A percentile compares a stretch with the other conserved stretches of the same genome.
These are phyloP conservation scores for Colletotrichum sidae DNA, from an alignment of 2,329 filamentous ascomycete species.

Conservation along the genomic window DNA sequence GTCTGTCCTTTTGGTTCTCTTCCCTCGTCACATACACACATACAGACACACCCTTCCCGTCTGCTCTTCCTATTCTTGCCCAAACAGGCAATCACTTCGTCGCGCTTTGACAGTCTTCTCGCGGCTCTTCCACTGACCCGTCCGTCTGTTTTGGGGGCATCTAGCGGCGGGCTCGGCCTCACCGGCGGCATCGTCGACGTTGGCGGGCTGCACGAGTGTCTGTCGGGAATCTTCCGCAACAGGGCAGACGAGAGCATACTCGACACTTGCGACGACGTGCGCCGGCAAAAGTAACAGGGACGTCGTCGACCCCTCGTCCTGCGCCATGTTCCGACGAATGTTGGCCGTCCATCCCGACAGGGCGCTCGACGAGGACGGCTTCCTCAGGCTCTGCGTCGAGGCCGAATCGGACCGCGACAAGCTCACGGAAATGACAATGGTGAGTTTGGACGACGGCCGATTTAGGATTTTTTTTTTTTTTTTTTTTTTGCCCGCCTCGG, in stretches of 20 bases:
- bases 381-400: constrained; percentile 50
- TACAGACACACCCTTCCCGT: no score
- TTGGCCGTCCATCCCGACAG: constrained; percentile 51
- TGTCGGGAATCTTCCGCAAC: constrained; percentile 56
- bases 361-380: constrained; percentile 42
- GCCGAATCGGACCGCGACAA: constrained; percentile 48
- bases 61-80: no score
- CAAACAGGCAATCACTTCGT: no score
- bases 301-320: constrained; percentile 54
- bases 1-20: no score
- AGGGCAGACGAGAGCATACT: constrained; percentile 55
- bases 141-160: neutral
- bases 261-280: constrained; percentile 56
- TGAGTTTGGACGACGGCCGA: constrained; percentile 46
- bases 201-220: constrained; percentile 69
- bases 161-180: constrained; percentile 67
- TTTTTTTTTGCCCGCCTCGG: neutral
- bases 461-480: neutral
- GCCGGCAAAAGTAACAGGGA: constrained; percentile 57
- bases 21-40: no score
- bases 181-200: constrained; percentile 73
- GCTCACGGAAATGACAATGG: constrained; percentile 49
- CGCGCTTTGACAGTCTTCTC: no score
- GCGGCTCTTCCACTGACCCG: constrained; percentile 4
- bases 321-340: constrained; percentile 55